Base-by-base conservation (phyloP, 208 protist species). In the Kentomonas sorsogonicus region DNA sequence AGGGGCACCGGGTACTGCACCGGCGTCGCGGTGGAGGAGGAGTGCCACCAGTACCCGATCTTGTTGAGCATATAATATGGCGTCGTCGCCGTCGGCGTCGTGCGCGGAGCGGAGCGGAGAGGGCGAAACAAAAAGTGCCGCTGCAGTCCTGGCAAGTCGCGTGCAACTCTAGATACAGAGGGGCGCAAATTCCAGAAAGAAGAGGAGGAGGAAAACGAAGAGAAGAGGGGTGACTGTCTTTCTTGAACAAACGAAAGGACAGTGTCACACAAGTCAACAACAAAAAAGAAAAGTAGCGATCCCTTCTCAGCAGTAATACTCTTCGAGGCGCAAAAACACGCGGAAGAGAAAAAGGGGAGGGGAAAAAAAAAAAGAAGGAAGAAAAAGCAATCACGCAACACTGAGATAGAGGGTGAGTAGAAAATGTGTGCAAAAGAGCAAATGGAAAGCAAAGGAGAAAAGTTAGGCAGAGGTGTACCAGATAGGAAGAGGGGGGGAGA, bases 1-100 rank as follows among this genome's bases (percentile, higher is more conserved):
- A 84, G 56, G 39, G 71, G 60, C 1, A 74, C 47, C 0, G 75
- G 76, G 34, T 68, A 74, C 10, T 66, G n/a, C n/a, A n/a, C n/a
- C 45, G 2, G 50, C 47, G 44, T 74, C 64, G 7, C 40, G 57
- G 10, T 62, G 73, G 41, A 74, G 72, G 34, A 77, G 38, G 61
- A 60, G 54, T 76, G 59, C 71, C 72, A 79, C 36, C 69, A 27
- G 23, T 40, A 41, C 9, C 72, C 58, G 40, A 72, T 18, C 43
- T 76, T 56, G 27, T 60, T 53, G 16, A 83, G 27, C 63, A 73
- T 77, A 3, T 30, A 41, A 3, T 29, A 18, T 10, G 36, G n/a
- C 18, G 34, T n/a, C n/a, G n/a, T n/a, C n/a, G n/a, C n/a, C 13
- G 20, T 6, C 6, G 7, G 25, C 2, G 18, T 25, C 20, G 4